Base-by-base conservation (phyloP, 2,329 filamentous ascomycete species). In the Colletotrichum chlorophyti region DNA sequence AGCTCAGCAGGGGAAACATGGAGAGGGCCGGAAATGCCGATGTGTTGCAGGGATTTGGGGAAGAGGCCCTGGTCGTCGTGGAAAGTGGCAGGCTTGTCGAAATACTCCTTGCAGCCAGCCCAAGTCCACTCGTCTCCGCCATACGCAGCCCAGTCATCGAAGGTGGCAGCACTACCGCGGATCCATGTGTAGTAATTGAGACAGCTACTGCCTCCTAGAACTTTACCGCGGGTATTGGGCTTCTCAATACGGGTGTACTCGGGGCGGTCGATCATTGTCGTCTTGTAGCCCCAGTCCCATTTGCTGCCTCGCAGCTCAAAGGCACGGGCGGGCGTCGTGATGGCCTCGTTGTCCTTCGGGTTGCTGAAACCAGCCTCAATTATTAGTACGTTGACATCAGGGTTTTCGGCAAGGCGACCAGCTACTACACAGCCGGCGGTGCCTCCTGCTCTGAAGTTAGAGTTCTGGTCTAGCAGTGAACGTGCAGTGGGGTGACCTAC, bases 91-190 rank as follows among this genome's bases (percentile, higher is more conserved):
- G 58, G 52, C 52, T 60, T 86, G 62, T 78, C 75, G 6, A 87
- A 72, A 62, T 86, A 86, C 7, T 76, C 72, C 3, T 78, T 72
- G 34, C 75, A 71, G 8, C 68, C 72, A 2, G 84, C 76, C 80
- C 82, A 87, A 0, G 73, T 85, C 85, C 85, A 89, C 43, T 83
- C 77, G 64, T 90, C 85, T 6, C 90, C 91, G 45, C 90, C 89
- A 29, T 82, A 83, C 70, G 90, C 90, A n/a, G 85, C 86, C 77
- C 89, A 83, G 17, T 88, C 87, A 67, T 93, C 82, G 64, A 84
- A 88, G 0, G 84, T 87, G 3, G 76, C 75, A 51, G 79, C 79
- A 53, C 77, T 82, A 2, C 85, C 85, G 1, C 79, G 83, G 5
- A 86, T 76, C 85, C 85, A 88, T 12, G 84, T 86, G 69, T 83